Percentiles rank a stretch among this genome's conserved stretches.
Evolutionary conservation across 2,329 filamentous ascomycete genomes (phyloP).

Genomic region (Mycosphaerella arachidis): DNA sequence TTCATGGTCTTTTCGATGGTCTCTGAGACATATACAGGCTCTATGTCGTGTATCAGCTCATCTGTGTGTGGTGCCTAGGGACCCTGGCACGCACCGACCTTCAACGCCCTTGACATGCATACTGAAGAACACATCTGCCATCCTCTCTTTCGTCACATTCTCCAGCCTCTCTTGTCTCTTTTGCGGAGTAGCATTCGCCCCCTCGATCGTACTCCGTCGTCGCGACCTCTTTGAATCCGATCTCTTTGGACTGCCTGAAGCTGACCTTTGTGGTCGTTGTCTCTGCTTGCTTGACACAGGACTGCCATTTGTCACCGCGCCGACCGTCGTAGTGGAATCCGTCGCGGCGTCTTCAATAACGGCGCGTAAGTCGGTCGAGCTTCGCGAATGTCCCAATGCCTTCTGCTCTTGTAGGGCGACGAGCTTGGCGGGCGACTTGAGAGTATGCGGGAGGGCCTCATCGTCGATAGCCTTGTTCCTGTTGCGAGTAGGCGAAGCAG

Average conservation of each 20-base stretch:
- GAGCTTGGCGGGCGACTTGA: slow-evolving; percentile 65
- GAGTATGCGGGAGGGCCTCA: slow-evolving; percentile 63
- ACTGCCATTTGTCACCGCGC: slow-evolving; percentile 10
- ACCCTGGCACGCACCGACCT: slow-evolving; percentile 27
- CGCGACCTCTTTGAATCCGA: slow-evolving; percentile 40
- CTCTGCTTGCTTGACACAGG: slow-evolving; percentile 14
- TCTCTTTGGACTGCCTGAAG: slow-evolving; percentile 25
- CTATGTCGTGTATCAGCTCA: slow-evolving; percentile 35
- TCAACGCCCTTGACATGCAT: slow-evolving; percentile 62
- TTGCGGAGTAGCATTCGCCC: slow-evolving; percentile 56
- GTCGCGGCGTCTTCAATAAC: slow-evolving; percentile 25
- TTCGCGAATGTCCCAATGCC: slow-evolving; percentile 54
- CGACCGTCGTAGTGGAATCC: slow-evolving; percentile 4
- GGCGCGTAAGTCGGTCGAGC: slow-evolving; percentile 51
- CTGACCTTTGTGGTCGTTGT: slow-evolving; percentile 20
- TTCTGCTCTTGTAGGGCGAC: slow-evolving; percentile 48
- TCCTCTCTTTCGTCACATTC: slow-evolving; percentile 62
- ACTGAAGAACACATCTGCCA: slow-evolving; percentile 87
- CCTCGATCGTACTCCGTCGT: slow-evolving; percentile 59
- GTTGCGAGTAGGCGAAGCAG: slow-evolving; percentile 41
- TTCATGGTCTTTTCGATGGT: slow-evolving; percentile 73
- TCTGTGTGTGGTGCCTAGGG: background rate
- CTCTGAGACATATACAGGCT: slow-evolving; percentile 89
- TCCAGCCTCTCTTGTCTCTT: slow-evolving; percentile 71
- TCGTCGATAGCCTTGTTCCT: slow-evolving; percentile 67